Percentiles rank a stretch among this genome's conserved stretches.
phyloP scores from a whole-genome alignment of 768 basidiomycete species.

The Asterophora parasitica region DNA sequence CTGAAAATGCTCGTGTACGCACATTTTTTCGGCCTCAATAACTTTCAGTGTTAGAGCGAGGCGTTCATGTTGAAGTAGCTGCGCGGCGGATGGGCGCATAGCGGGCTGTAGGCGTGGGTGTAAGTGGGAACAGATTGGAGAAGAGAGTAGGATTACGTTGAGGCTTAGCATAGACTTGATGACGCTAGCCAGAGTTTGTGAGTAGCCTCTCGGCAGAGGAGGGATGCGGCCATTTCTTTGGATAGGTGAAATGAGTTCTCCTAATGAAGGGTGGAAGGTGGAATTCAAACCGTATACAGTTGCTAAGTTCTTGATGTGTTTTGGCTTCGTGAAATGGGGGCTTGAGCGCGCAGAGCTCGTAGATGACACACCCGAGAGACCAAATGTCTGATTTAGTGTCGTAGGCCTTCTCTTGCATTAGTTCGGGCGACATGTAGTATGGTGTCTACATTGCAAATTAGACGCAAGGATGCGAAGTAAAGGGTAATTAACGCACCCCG shows the following conservation, averaged over 20 bases:
- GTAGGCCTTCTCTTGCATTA: slow-evolving; percentile 96
- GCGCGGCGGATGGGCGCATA: slow-evolving; percentile 79
- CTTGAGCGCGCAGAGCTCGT: slow-evolving; percentile 90
- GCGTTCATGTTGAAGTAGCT: slow-evolving; percentile 77
- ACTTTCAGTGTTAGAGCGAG: slow-evolving; percentile 68
- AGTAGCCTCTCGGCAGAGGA: slow-evolving; percentile 81
- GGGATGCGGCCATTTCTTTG: slow-evolving; percentile 84
- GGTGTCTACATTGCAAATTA: slow-evolving; percentile 64
- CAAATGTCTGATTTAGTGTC: slow-evolving; percentile 98
- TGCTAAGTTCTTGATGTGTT: slow-evolving; percentile 81
- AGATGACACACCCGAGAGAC: slow-evolving; percentile 96
- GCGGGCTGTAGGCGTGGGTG: slow-evolving; percentile 51
- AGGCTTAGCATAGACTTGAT: slow-evolving; percentile 87
- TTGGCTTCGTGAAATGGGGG: slow-evolving; percentile 93
- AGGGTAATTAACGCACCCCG: slow-evolving; percentile 55
- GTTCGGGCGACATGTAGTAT: slow-evolving; percentile 98
- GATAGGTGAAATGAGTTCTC: neutral
- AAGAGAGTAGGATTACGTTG: slow-evolving; percentile 43
- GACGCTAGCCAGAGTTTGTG: slow-evolving; percentile 60
- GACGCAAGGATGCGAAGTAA: neutral
- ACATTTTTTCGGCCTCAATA: slow-evolving; percentile 78
- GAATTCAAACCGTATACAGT: slow-evolving; percentile 61
- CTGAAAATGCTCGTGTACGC: slow-evolving; percentile 14
- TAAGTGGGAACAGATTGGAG: too few species aligned
- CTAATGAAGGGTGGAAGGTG: neutral